These are phyloP conservation scores for Simplicillium aogashimaense DNA, from an alignment of 2,329 filamentous ascomycete species.

Conservation along the genomic window DNA sequence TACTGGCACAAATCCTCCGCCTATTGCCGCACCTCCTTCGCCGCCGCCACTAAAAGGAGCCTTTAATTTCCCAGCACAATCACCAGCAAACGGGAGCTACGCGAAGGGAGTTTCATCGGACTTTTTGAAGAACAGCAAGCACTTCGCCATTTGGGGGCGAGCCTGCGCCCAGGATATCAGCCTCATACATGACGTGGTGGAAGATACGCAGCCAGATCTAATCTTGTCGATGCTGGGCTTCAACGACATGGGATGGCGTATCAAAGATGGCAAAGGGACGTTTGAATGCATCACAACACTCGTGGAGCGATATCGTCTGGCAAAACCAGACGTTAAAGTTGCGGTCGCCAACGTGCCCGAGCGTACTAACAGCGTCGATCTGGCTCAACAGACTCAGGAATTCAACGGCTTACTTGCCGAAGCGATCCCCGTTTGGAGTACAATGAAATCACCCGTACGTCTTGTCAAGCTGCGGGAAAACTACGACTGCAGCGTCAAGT, in stretches of 20 bases:
- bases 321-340: conserved; percentile 15
- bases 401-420: conserved; percentile 13
- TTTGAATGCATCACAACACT: conserved; percentile 11
- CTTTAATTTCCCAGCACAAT: no score
- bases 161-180: conserved; percentile 19
- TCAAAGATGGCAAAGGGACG: conserved; percentile 3
- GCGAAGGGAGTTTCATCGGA: not conserved
- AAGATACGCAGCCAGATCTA: conserved; percentile 18
- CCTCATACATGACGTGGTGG: conserved; percentile 16
- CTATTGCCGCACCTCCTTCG: no score
- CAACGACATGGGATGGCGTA: conserved; percentile 22
- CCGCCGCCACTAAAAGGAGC: no score
- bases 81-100: no score
- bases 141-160: conserved; percentile 23
- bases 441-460: conserved; percentile 15
- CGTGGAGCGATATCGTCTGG: conserved; percentile 18
- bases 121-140: conserved; percentile 6
- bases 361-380: conserved; percentile 15
- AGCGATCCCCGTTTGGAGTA: conserved; percentile 14
- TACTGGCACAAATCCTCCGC: conserved; percentile 17
- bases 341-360: conserved; percentile 20
- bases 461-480: conserved; percentile 20
- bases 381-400: conserved; percentile 12
- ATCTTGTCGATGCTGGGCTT: conserved; percentile 23
- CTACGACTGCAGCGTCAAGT: conserved; percentile 1